Conservation (phyloP, 225 moss, liverwort and hornwort species). For the Anthoceros angustus region DNA sequence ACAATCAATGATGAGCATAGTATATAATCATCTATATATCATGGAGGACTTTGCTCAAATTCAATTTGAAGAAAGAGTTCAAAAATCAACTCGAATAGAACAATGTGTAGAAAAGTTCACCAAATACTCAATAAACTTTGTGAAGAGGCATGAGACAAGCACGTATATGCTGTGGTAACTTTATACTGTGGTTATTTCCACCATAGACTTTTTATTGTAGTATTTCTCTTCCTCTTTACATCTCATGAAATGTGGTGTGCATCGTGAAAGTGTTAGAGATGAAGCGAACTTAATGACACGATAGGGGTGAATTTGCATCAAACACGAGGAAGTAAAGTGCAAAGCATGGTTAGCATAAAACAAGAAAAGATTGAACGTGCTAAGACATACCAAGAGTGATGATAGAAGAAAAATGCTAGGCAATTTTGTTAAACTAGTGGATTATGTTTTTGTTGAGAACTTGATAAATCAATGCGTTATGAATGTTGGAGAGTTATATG, state of each 20-base stretch:
- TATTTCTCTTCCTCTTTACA: too few relatives aligned
- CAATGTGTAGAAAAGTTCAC: constrained; percentile 36
- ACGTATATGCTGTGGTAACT: too few relatives aligned
- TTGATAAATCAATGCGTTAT: constrained; percentile 49
- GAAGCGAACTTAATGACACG: constrained; percentile 68
- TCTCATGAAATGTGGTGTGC: too few relatives aligned
- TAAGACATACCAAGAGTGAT: constrained; percentile 66
- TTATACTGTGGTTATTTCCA: constrained; percentile 73
- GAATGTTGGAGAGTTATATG: constrained; percentile 46
- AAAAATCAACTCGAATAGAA: constrained; percentile 36
- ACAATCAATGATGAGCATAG: constrained; percentile 39
- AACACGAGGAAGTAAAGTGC: constrained; percentile 47
- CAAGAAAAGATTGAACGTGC: constrained; percentile 68
- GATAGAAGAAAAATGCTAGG: constrained; percentile 90
- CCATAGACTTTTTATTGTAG: too few relatives aligned
- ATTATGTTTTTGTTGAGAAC: constrained; percentile 81
- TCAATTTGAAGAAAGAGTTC: constrained; percentile 37
- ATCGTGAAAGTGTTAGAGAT: constrained; percentile 74
- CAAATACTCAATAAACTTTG: constrained; percentile 37
- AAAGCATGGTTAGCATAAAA: constrained; percentile 85
- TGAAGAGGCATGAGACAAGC: constrained; percentile 57
- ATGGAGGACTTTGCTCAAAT: constrained; percentile 51
- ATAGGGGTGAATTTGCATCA: constrained; percentile 71
- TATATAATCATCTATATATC: constrained; percentile 50
- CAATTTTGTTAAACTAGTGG: constrained; percentile 56